Base-by-base conservation (phyloP, 2,329 filamentous ascomycete genomes). In the Colletotrichum ledebouriae region DNA sequence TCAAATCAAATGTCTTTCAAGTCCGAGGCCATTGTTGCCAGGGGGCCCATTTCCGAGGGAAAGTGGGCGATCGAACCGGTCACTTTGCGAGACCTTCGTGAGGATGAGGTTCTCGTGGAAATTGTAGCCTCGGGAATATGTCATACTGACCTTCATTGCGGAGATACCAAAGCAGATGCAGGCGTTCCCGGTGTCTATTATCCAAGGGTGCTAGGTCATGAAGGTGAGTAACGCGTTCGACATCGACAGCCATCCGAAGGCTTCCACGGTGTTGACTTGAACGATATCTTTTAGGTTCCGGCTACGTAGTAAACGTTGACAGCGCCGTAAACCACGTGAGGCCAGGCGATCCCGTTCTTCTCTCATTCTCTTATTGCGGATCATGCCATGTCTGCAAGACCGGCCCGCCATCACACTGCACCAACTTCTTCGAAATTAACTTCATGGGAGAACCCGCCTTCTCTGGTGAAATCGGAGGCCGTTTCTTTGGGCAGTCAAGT, bases 341-440 rank as follows among this genome's bases (percentile, higher is more conserved):
- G 22, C 75, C 85, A 3, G 85, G 86, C 6, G 86, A 88, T 73
- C 83, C 85, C 53, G 84, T 87, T 29, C 85, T 88, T n/a, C 84
- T 80, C 12, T 79, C 78, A 13, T 80, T 78, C 63, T 75, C 77
- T 4, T 75, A 77, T 71, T 80, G 78, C 70, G 73, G 70, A 39
- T 70, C 71, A 3, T 88, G 86, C 75, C 75, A 81, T n/a, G 77
- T 81, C 13, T 88, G 86, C 74, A 76, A 76, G n/a, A 76, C 75
- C 1, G 80, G 79, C 4, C 78, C 81, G 34, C 80, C 80, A 1
- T 82, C 83, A 1, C 82, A 87, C 73, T 88, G 86, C 76, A 71
- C 75, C 55, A 72, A 77, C n/a, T 87, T 84, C 73, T 80, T 80
- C 58, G 74, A 78, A 4, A 78, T 82, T 70, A 87, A 88, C 73